Percentiles rank a stretch among this genome's conserved stretches.
Evolutionary conservation across 768 basidiomycete species (phyloP).

Genomic region (Pholiota conissans): DNA sequence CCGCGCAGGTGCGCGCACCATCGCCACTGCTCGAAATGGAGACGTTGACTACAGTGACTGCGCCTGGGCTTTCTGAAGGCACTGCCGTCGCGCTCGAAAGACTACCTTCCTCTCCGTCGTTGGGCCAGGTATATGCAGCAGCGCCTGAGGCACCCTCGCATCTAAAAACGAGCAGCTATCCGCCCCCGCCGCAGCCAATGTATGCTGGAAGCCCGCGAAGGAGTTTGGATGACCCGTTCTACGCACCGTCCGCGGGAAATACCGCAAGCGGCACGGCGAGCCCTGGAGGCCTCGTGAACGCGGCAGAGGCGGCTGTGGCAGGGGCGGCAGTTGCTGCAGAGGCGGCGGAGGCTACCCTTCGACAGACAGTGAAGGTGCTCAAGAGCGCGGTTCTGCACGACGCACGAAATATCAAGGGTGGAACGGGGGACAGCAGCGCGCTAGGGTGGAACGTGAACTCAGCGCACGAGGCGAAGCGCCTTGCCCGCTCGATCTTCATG

Average conservation of each 20-base stretch:
- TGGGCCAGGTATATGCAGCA: slow-evolving; percentile 12
- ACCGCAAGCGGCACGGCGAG: neutral
- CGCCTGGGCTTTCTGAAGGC: slow-evolving; percentile 1
- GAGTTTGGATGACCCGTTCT: slow-evolving; percentile 10
- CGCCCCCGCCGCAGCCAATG: slow-evolving; percentile 26
- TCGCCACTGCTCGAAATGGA: neutral
- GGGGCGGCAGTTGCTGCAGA: slow-evolving; percentile 2
- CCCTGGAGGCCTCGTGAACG: neutral
- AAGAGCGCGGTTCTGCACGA: slow-evolving; percentile 76
- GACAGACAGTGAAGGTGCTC: slow-evolving; percentile 61
- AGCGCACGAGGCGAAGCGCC: slow-evolving; percentile 69
- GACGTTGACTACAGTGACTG: neutral
- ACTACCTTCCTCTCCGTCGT: slow-evolving; percentile 9
- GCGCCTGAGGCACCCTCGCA: slow-evolving; percentile 18
- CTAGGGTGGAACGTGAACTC: slow-evolving; percentile 57
- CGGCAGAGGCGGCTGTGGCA: slow-evolving; percentile 9
- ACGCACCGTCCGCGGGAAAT: neutral
- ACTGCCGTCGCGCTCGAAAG: slow-evolving; percentile 20
- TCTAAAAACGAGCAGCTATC: slow-evolving; percentile 38
- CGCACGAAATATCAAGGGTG: slow-evolving; percentile 66
- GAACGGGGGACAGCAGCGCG: slow-evolving; percentile 39
- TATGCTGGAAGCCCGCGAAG: slow-evolving; percentile 18
- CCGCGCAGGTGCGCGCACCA: neutral
- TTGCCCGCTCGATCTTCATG: slow-evolving; percentile 67
- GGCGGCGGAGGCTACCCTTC: slow-evolving; percentile 38